A percentile compares a stretch with the other conserved stretches of the same genome.
Evolutionary conservation across 805 yeast genomes (phyloP).

Genomic region (Pachysolen tannophilus): DNA sequence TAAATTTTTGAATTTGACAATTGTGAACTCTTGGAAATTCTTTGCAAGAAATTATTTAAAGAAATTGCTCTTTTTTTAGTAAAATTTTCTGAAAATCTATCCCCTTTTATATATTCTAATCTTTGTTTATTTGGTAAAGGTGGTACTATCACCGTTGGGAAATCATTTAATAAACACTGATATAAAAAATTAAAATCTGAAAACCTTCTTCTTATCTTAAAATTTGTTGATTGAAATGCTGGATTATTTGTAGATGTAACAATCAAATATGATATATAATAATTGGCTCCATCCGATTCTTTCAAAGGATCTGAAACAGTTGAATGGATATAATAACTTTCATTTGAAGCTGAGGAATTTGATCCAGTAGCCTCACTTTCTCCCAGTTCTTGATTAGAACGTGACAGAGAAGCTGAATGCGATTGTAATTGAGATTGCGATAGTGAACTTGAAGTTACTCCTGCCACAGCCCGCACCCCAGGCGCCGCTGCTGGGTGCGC

Average conservation of each 20-base stretch:
- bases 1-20: slow-evolving; percentile 64
- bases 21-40: slow-evolving; percentile 68
- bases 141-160: slow-evolving; percentile 81
- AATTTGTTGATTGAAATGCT: slow-evolving; percentile 33
- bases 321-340: slow-evolving; percentile 25
- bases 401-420: not conserved
- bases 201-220: slow-evolving; percentile 67
- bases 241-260: slow-evolving; percentile 60
- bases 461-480: too few relatives aligned
- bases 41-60: slow-evolving; percentile 62
- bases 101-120: slow-evolving; percentile 89
- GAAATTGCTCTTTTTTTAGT: slow-evolving; percentile 79
- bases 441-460: not conserved
- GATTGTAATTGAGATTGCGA: not conserved
- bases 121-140: slow-evolving; percentile 92
- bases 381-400: too few relatives aligned
- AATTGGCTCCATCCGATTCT: slow-evolving; percentile 68
- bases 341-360: not conserved
- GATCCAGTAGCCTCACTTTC: not conserved
- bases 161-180: slow-evolving; percentile 67
- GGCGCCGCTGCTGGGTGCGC: too few relatives aligned
- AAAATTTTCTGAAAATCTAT: slow-evolving; percentile 78
- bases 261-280: slow-evolving; percentile 67
- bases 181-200: slow-evolving; percentile 79
- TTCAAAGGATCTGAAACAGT: slow-evolving; percentile 53